Evolutionary conservation across 2,329 filamentous ascomycete genomes (phyloP).

Genomic region (Penicillium sp.): DNA sequence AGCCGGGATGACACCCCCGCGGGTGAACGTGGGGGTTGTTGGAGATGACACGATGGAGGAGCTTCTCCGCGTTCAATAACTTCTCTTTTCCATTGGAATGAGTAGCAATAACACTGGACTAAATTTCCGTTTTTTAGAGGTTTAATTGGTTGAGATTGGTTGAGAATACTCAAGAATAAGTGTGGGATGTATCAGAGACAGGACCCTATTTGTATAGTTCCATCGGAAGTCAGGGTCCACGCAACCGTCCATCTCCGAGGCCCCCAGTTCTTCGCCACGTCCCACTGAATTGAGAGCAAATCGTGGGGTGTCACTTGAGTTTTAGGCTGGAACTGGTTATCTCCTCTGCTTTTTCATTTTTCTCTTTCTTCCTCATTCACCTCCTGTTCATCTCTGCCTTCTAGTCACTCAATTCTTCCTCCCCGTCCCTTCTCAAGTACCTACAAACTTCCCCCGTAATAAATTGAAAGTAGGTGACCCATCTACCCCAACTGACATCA

Average conservation of each 20-base stretch:
- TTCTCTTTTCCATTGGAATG: neutral
- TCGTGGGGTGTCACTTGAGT: constrained; percentile 13
- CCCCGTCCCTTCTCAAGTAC: neutral
- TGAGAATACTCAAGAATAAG: neutral
- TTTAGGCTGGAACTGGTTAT: constrained; percentile 5
- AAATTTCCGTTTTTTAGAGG: too few species aligned
- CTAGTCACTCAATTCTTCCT: neutral
- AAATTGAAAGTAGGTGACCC: neutral
- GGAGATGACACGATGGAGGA: neutral
- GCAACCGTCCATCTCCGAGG: neutral
- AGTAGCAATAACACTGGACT: neutral
- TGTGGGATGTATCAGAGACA: neutral
- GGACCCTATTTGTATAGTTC: neutral
- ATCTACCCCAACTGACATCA: constrained; percentile 7
- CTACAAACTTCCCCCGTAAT: neutral
- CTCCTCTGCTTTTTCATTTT: constrained; percentile 3
- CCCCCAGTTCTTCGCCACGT: neutral
- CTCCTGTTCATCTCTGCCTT: neutral
- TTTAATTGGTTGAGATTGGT: too few species aligned
- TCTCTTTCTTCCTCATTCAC: constrained; percentile 2
- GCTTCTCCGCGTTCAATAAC: neutral
- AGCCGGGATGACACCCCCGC: constrained; percentile 17
- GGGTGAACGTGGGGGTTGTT: constrained; percentile 7
- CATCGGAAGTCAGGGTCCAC: neutral
- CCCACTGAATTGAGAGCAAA: neutral